Evolutionary conservation across 2,329 filamentous ascomycete species (phyloP), one percentile per base, ranked within the genome.

Genomic region (Ceratocystis cacaofunesta): DNA sequence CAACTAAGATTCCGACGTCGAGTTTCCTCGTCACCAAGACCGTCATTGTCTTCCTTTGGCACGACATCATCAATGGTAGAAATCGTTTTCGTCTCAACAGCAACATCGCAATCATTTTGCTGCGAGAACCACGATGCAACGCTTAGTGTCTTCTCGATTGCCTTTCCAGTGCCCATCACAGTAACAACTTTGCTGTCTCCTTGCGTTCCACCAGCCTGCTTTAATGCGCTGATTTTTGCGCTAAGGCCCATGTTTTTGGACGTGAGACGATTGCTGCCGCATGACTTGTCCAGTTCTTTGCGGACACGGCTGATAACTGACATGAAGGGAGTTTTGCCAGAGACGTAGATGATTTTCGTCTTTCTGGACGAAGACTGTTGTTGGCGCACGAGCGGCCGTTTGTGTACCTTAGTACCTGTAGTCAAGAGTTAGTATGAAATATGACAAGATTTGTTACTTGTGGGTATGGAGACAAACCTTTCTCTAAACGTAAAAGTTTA

Each of bases 1-100:
- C 76, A 79, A 69, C 80, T 83, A 65, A 83, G 69, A 72, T 77
- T 78, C 68, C 81, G 74, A 17, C 78, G 70, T 19, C 81, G 72
- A 30, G 72, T 77, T 63, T 74, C 73, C 19, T 65, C 66, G 43
- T 75, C 73, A 61, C 75, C 75, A 6, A 68, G 72, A 0, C 74
- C 75, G 0, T 73, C 77, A 41, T 41, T 15, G 0, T 73, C 75
- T 22, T 75, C 75, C 1, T 71, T 71, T 17, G 46, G 60, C 15
- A 84, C 75, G 36, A 90, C 75, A 72, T 90, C 87, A 71, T 91
- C 87, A 57, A 90, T 78, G 1, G 84, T 82, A n/a, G 78, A 78
- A 17, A 87, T 77, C 62, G 80, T 88, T 66, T 82, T 80, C 58
- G 86, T 89, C 72, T 79, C 77, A 63, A 89, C 71, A 69, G 77